phyloP scores from a whole-genome alignment of 2,329 filamentous ascomycete species.

The Phaeosphaeria sp. region DNA sequence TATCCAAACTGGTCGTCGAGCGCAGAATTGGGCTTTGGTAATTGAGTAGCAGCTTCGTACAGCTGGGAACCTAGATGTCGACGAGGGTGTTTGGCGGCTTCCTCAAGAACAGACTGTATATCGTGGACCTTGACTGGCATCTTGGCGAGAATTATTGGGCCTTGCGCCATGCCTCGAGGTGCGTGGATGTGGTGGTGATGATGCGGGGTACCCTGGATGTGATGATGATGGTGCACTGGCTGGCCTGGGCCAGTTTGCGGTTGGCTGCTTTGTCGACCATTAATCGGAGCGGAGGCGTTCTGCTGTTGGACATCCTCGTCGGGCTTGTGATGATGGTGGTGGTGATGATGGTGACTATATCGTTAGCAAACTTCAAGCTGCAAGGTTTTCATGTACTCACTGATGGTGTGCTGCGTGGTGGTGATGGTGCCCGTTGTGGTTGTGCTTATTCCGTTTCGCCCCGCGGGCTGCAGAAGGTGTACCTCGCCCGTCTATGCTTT shows the following conservation, averaged over 20 bases:
- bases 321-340: slow-evolving; percentile 62
- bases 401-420: slow-evolving; percentile 60
- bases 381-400: slow-evolving; percentile 47
- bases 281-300: slow-evolving; percentile 25
- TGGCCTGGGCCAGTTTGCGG: slow-evolving; percentile 39
- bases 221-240: slow-evolving; percentile 47
- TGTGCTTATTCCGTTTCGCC: slow-evolving; percentile 65
- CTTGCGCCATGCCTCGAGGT: slow-evolving; percentile 31
- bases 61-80: slow-evolving; percentile 84
- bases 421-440: slow-evolving; percentile 65
- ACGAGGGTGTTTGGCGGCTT: slow-evolving; percentile 73
- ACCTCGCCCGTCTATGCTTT: slow-evolving; percentile 68
- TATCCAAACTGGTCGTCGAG: slow-evolving; percentile 64
- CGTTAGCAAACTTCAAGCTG: slow-evolving; percentile 15
- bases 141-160: slow-evolving; percentile 54
- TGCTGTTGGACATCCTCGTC: slow-evolving; percentile 55
- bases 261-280: slow-evolving; percentile 34
- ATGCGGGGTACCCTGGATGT: slow-evolving; percentile 46
- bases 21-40: slow-evolving; percentile 50
- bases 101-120: slow-evolving; percentile 67
- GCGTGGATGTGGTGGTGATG: slow-evolving; percentile 43
- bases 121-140: slow-evolving; percentile 69
- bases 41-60: slow-evolving; percentile 72
- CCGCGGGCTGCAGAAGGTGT: slow-evolving; percentile 71
- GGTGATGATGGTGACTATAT: slow-evolving; percentile 62